Conservation (phyloP, 208 protist species). For the Leishmania braziliensis region DNA sequence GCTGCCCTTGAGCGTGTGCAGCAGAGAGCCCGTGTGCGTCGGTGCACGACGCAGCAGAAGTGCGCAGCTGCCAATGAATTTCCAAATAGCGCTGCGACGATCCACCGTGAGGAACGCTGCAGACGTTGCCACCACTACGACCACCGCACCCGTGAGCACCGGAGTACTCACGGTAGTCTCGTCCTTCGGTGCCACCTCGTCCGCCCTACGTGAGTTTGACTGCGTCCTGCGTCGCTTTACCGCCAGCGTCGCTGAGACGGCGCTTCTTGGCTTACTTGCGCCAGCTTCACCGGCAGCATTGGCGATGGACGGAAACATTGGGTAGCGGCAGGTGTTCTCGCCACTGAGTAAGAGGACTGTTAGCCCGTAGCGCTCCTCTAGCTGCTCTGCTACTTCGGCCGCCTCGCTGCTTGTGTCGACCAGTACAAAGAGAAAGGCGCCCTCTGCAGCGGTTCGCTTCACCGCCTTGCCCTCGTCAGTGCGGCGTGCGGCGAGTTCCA, state of each 20-base stretch:
- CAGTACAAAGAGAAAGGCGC: slow-evolving; percentile 43
- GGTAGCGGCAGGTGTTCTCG: slow-evolving; percentile 9
- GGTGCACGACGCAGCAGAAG: slow-evolving; percentile 12
- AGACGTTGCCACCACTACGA: slow-evolving; percentile 48
- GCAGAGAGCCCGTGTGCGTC: slow-evolving; percentile 4
- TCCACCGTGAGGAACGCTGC: slow-evolving; percentile 53
- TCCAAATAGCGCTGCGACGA: slow-evolving; percentile 72
- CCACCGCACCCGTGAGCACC: slow-evolving; percentile 19
- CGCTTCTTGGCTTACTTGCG: not conserved
- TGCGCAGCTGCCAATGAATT: slow-evolving; percentile 58
- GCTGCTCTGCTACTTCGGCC: slow-evolving; percentile 15
- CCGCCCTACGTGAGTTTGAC: not conserved
- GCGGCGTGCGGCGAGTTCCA: slow-evolving; percentile 34
- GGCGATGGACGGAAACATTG: slow-evolving; percentile 13
- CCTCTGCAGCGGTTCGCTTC: not conserved
- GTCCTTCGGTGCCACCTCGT: slow-evolving; percentile 7
- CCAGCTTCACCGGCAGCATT: not conserved
- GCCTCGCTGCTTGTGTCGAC: slow-evolving; percentile 39
- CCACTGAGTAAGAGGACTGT: slow-evolving; percentile 32
- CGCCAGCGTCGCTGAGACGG: not conserved
- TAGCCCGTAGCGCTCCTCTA: slow-evolving; percentile 38
- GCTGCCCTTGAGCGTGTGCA: not conserved
- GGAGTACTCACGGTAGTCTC: not conserved
- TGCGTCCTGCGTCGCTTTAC: slow-evolving; percentile 7
- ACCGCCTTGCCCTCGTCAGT: not conserved